These are phyloP conservation scores for Massariosphaeria phaeospora DNA, from an alignment of 495 filamentous ascomycete species.

Conservation along the genomic window DNA sequence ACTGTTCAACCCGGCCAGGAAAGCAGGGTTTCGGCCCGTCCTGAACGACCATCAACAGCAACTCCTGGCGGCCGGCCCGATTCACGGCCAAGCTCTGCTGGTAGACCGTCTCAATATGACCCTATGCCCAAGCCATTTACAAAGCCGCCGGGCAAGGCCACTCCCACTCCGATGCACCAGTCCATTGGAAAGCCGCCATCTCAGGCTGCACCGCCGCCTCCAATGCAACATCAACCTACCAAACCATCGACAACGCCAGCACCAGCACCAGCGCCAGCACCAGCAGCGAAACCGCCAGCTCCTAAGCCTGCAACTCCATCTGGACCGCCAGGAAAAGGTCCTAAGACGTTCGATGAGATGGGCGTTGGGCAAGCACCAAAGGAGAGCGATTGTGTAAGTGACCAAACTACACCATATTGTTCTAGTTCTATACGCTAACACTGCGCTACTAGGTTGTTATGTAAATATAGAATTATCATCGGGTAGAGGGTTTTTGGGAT, in stretches of 20 bases:
- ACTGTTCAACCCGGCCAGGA: conserved; percentile 28
- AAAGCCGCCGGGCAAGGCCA: neutral
- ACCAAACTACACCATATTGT: conserved; percentile 4
- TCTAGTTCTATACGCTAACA: conserved; percentile 33
- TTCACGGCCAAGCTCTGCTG: conserved; percentile 14
- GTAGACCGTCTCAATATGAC: conserved; percentile 14
- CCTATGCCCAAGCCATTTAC: conserved; percentile 8
- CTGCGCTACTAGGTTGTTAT: conserved; percentile 54
- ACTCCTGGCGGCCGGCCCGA: conserved; percentile 13
- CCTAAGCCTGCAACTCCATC: conserved; percentile 31
- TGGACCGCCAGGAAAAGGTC: conserved; percentile 62
- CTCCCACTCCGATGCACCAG: conserved; percentile 7
- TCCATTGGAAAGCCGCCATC: too few relatives aligned
- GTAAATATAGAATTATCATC: conserved; percentile 41
- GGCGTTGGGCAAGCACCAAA: conserved; percentile 76
- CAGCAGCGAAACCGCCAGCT: neutral
- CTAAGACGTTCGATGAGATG: conserved; percentile 98
- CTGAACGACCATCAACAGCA: conserved; percentile 18
- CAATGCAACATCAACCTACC: too few relatives aligned
- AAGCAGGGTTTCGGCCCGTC: conserved; percentile 3
- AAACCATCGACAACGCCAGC: too few relatives aligned
- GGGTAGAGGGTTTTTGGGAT: neutral
- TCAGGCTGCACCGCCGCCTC: neutral
- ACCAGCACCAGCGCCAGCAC: conserved; percentile 5
- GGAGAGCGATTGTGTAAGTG: conserved; percentile 85